phyloP scores from a whole-genome alignment of 2,329 filamentous ascomycete genomes.

The Pyricularia sp. region DNA sequence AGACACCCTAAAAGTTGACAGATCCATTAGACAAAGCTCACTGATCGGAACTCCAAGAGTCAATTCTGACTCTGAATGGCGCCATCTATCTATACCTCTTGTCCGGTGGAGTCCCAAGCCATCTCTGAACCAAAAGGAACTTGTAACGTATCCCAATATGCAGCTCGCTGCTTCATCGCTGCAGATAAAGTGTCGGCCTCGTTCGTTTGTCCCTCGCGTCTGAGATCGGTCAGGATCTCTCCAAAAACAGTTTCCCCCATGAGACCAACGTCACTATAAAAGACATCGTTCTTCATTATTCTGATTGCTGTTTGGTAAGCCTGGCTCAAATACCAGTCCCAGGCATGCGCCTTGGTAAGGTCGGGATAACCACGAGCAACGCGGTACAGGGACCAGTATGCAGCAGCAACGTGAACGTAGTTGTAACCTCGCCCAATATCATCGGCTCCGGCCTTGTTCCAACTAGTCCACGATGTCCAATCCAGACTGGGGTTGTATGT shows the following conservation, averaged over 20 bases:
- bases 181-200: constrained; percentile 26
- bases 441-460: constrained; percentile 33
- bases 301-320: constrained; percentile 37
- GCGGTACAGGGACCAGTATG: constrained; percentile 46
- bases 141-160: constrained; percentile 33
- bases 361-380: constrained; percentile 35
- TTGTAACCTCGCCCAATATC: constrained; percentile 40
- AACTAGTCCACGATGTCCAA: constrained; percentile 38
- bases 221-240: constrained; percentile 36
- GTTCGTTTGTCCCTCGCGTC: constrained; percentile 27
- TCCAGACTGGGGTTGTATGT: constrained; percentile 28
- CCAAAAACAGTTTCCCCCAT: constrained; percentile 49
- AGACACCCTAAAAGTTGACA: constrained; percentile 27
- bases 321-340: constrained; percentile 42
- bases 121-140: constrained; percentile 48
- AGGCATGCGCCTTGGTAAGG: constrained; percentile 25
- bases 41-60: background rate
- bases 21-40: background rate
- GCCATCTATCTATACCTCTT: constrained; percentile 23
- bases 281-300: constrained; percentile 22
- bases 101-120: constrained; percentile 49
- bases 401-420: constrained; percentile 42
- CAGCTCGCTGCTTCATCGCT: constrained; percentile 34
- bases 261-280: constrained; percentile 33
- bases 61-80: background rate